Percentiles rank a stretch among this genome's conserved stretches.
phyloP scores from a whole-genome alignment of 2,329 filamentous ascomycete genomes.

The Scedosporium aurantiacum region DNA sequence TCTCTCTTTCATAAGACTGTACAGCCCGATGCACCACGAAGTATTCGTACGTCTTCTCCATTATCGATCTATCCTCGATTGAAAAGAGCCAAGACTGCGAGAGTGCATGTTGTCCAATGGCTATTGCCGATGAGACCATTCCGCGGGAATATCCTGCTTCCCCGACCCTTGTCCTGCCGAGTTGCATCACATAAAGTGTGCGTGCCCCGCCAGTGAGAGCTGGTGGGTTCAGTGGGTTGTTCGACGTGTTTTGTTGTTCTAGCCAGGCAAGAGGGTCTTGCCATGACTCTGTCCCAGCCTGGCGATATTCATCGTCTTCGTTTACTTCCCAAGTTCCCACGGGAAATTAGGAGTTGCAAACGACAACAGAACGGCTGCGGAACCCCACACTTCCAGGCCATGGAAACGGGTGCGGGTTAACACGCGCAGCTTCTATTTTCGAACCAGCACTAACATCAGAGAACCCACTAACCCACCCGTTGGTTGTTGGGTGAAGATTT shows the following conservation, averaged over 20 bases:
- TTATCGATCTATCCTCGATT: not conserved
- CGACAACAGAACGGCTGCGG: not conserved
- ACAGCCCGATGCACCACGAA: too few relatives aligned
- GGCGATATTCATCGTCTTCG: not conserved
- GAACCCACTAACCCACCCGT: too few relatives aligned
- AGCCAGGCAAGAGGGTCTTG: too few relatives aligned
- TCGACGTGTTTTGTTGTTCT: too few relatives aligned
- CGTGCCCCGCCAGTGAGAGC: not conserved
- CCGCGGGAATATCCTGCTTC: not conserved
- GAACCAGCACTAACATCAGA: too few relatives aligned
- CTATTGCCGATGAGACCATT: not conserved
- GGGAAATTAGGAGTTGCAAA: not conserved
- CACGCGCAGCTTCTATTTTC: not conserved
- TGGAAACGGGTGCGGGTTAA: too few relatives aligned
- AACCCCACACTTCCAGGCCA: not conserved
- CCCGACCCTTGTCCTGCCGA: not conserved
- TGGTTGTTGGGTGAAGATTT: too few relatives aligned
- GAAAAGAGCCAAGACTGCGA: not conserved
- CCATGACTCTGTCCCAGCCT: too few relatives aligned
- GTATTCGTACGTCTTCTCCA: not conserved
- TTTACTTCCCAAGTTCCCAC: not conserved
- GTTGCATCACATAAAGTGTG: not conserved
- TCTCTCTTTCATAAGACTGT: too few relatives aligned
- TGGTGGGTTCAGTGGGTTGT: not conserved
- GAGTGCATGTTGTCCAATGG: not conserved